Conservation (phyloP, 805 yeast species). For the Metschnikowia similis region DNA sequence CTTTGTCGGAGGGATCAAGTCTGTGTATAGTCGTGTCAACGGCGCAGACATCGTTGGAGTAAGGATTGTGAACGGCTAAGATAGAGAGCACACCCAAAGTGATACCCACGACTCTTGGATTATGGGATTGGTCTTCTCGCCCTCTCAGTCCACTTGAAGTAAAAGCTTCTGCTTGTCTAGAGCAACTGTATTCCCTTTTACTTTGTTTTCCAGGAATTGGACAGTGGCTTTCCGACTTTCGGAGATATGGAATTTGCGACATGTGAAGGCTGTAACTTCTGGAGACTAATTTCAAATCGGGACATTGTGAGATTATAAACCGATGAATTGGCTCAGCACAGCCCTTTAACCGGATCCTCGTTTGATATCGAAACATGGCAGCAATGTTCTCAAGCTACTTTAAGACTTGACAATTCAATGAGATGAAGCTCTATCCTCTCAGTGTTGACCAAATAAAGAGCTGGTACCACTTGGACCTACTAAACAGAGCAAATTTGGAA, state of each 20-base stretch:
- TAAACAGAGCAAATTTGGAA: background rate
- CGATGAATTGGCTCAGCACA: background rate
- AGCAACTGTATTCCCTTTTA: background rate
- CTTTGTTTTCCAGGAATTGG: background rate
- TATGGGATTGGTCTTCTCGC: background rate
- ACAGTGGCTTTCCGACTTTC: background rate
- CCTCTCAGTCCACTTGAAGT: background rate
- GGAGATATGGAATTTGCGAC: background rate
- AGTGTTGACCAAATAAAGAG: background rate
- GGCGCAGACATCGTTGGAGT: conserved; percentile 8
- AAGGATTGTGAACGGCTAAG: conserved; percentile 1
- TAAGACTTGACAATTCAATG: background rate
- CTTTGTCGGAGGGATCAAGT: conserved; percentile 42
- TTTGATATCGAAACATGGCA: background rate
- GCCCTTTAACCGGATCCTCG: background rate
- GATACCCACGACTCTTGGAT: conserved; percentile 2
- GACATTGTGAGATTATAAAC: background rate
- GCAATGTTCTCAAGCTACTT: background rate
- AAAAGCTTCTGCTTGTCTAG: background rate
- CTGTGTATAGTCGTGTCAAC: conserved; percentile 26
- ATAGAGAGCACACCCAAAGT: conserved; percentile 9
- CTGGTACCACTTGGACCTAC: background rate
- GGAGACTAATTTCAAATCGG: background rate
- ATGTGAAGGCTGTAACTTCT: background rate
- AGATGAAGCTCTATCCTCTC: background rate